Evolutionary conservation across 768 basidiomycete genomes (phyloP), one percentile per base, ranked within the genome.

Genomic region (Boletales sp.): DNA sequence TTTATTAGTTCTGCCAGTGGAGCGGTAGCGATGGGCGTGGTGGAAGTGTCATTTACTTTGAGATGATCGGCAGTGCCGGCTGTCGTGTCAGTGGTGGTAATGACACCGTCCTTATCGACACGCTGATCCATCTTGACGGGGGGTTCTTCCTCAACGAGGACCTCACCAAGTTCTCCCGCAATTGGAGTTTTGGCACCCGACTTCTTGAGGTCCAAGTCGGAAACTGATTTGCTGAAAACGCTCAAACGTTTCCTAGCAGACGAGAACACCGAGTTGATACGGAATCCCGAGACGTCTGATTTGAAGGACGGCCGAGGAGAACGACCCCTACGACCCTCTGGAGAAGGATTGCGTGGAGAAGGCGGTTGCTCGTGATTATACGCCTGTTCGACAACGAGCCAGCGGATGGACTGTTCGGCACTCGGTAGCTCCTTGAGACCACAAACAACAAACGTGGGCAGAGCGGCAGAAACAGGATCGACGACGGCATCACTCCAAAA

Each of bases 401-500:
- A 90, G 40, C 75, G 71, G 19, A 87, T 49, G 1, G 70, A 63
- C 57, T 43, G 46, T 46, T 69, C 57, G 10, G 44, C 41, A 21
- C 42, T 49, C 2, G 54, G 38, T 6, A 58, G 28, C 10, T 72
- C 54, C 61, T 81, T 85, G 45, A 91, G 76, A 62, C 83, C 83
- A 64, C 84, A 86, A 13, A 90, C 63, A 36, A 86, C 77, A 56
- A 90, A 87, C 5, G 74, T 69, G 12, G 87, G 87, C 87, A 84
- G 89, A 38, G 70, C 65, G 1, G 74, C 64, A 0, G 84, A 72
- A 50, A 88, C 76, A 15, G 86, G 81, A 58, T 91, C 88, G 14
- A 83, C 69, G 31, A 90, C 61, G 2, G 86, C 78, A 59, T 91
- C 88, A 44, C 75, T 78, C 87, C 87, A 90, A 62, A 89, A 89